Evolutionary conservation across 1,284 basidiomycete genomes (phyloP).

Genomic region (Heterobasidion occidentale): DNA sequence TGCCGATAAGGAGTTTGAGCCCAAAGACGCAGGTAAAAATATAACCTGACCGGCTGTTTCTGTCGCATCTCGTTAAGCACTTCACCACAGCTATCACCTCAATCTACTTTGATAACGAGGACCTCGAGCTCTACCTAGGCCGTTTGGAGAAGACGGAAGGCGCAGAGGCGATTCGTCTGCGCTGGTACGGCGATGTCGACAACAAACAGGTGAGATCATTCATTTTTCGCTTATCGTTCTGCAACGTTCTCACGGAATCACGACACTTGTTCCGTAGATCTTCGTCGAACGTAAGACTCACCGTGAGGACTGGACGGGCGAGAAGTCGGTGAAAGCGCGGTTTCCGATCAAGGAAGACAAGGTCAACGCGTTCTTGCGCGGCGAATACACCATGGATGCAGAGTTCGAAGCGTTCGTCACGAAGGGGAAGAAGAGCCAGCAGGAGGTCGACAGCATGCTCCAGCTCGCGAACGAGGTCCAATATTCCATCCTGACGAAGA

Average conservation of each 20-base stretch:
- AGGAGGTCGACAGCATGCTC: conserved; percentile 92
- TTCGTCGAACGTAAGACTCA: conserved; percentile 99
- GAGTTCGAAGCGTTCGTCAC: conserved; percentile 87
- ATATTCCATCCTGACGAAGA: conserved; percentile 83
- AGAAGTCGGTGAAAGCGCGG: conserved; percentile 97
- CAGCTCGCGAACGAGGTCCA: conserved; percentile 96
- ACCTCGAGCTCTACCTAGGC: conserved; percentile 96
- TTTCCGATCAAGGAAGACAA: conserved; percentile 96
- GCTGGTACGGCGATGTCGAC: conserved; percentile 96
- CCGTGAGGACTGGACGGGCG: conserved; percentile 98
- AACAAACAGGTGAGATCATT: conserved; percentile 48
- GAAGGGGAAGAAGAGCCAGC: conserved; percentile 92
- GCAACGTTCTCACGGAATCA: background rate
- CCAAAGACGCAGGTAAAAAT: conserved; percentile 73
- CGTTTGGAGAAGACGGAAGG: conserved; percentile 98
- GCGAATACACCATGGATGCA: conserved; percentile 90
- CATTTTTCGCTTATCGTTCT: background rate
- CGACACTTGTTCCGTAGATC: conserved; percentile 43
- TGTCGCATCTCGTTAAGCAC: background rate
- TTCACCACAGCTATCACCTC: conserved; percentile 64
- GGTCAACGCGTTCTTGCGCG: conserved; percentile 87
- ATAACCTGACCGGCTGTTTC: background rate
- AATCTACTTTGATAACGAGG: conserved; percentile 92
- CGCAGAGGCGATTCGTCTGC: conserved; percentile 90
- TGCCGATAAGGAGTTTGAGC: conserved; percentile 88